These are phyloP conservation scores for Wickerhamomyces subpelliculosus DNA, from an alignment of 805 yeast species.

Conservation along the genomic window DNA sequence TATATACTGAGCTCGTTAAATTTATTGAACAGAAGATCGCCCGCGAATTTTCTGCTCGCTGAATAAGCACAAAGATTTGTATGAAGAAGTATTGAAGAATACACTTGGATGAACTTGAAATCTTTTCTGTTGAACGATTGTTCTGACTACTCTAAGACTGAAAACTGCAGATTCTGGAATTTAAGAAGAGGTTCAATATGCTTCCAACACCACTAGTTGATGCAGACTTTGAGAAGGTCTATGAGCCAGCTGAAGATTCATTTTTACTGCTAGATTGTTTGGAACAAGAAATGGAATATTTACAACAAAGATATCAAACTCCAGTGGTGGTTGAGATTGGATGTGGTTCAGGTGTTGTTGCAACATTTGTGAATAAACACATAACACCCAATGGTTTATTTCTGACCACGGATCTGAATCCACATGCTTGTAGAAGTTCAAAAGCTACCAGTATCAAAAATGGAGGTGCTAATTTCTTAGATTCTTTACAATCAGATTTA, in stretches of 20 bases:
- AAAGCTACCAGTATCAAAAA: slow-evolving; percentile 35
- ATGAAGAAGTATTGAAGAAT: too few species aligned
- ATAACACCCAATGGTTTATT: slow-evolving; percentile 48
- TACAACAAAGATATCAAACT: slow-evolving; percentile 24
- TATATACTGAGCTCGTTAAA: too few species aligned
- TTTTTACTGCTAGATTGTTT: slow-evolving; percentile 76
- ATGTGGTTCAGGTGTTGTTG: slow-evolving; percentile 84
- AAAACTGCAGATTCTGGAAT: too few species aligned
- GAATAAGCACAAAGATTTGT: too few species aligned
- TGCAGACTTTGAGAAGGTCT: slow-evolving; percentile 65
- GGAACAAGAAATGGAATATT: slow-evolving; percentile 45
- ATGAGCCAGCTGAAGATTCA: slow-evolving; percentile 94
- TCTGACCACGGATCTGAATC: slow-evolving; percentile 75
- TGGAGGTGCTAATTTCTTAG: slow-evolving; percentile 28
- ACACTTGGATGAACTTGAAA: too few species aligned
- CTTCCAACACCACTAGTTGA: slow-evolving; percentile 69
- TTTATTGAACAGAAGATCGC: too few species aligned
- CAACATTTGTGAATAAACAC: slow-evolving; percentile 63
- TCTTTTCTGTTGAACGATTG: too few species aligned
- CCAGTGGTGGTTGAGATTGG: slow-evolving; percentile 81
- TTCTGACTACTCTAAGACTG: too few species aligned
- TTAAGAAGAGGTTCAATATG: slow-evolving; percentile 45
- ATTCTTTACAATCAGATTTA: slow-evolving; percentile 51
- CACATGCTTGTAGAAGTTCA: slow-evolving; percentile 60
- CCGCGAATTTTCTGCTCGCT: too few species aligned